Evolutionary conservation across 768 basidiomycete species (phyloP), one percentile per base, ranked within the genome.

Genomic region (Hydnum rufescens): DNA sequence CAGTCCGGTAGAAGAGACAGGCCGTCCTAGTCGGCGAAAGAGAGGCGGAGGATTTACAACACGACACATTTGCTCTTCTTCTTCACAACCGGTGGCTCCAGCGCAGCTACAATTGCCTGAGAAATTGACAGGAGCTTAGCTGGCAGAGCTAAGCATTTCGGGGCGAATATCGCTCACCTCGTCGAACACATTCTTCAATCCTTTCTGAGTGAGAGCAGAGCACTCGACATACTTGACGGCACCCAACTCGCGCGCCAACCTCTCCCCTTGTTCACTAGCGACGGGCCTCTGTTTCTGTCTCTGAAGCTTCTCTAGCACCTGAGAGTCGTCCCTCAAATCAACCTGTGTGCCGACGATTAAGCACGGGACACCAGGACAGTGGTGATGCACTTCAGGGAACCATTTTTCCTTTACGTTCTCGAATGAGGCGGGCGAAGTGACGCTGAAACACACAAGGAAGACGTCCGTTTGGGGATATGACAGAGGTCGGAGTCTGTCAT

Each of bases 401-500:
- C 95, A 99, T 67, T 99, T 99, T 70, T 99, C 95, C 77, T 95
- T 97, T 62, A 99, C 93, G 82, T 99, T 97, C 69, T 99, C 95
- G 64, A 96, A 99, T 47, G 89, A 93, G 28, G 93, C 93, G 3
- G 93, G 95, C 5, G 86, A 90, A 39, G 92, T 95, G 60, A 99
- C 93, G 63, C 87, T 92, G 74, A 97, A 97, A 70, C 95, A 99
- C 59, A 99, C 93, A 53, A 99, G 74, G 76, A 99, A 97, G 54
- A 97, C 95, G 63, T 99, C 95, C 55, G 95, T 99, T 70, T 97
- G 95, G 31, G 95, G 95, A 74, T 99, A 99, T 64, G 93, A 96
- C 70, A 99, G 71, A 62, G 95, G 95, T 61, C 95, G 87, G 59
- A 99, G 83, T 62, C 95, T 84, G 66, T 99, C 95, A 67, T 99